Conservation (phyloP, 768 basidiomycete species). For the Russula brevipes region DNA sequence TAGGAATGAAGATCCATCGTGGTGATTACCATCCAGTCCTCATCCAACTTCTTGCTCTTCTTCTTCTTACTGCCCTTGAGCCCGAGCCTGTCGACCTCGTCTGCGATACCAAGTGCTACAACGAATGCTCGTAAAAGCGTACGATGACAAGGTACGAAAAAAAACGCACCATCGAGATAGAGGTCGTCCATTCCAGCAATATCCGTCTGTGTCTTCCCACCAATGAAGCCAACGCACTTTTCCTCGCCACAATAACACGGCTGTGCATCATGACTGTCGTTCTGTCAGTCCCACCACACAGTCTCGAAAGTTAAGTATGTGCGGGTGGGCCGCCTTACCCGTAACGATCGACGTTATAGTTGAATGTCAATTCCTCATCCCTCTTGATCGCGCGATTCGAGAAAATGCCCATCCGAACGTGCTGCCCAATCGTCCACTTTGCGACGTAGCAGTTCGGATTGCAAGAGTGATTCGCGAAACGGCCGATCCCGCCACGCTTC, state of each 20-base stretch:
- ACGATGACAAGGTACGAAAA: not conserved
- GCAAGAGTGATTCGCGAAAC: slow-evolving; percentile 98
- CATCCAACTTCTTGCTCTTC: slow-evolving; percentile 89
- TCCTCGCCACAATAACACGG: slow-evolving; percentile 92
- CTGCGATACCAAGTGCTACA: slow-evolving; percentile 86
- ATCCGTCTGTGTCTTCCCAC: slow-evolving; percentile 98
- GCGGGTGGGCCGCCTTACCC: slow-evolving; percentile 52
- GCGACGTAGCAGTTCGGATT: slow-evolving; percentile 97
- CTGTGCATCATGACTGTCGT: slow-evolving; percentile 82
- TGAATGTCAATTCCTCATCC: slow-evolving; percentile 93
- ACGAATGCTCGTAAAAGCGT: slow-evolving; percentile 5
- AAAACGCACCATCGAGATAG: slow-evolving; percentile 72
- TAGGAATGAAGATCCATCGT: not conserved
- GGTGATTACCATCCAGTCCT: slow-evolving; percentile 75
- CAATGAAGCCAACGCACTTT: slow-evolving; percentile 93
- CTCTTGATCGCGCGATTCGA: slow-evolving; percentile 73
- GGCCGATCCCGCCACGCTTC: slow-evolving; percentile 91
- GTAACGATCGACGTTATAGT: slow-evolving; percentile 99
- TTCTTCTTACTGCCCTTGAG: slow-evolving; percentile 87
- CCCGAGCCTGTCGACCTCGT: slow-evolving; percentile 77
- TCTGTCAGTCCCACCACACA: not conserved
- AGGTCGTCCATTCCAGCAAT: slow-evolving; percentile 91
- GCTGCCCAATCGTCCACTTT: slow-evolving; percentile 89
- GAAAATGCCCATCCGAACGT: slow-evolving; percentile 97
- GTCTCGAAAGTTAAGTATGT: not conserved